phyloP scores from a whole-genome alignment of 139 green algal genomes.

The Chlamydomonas sp. region DNA sequence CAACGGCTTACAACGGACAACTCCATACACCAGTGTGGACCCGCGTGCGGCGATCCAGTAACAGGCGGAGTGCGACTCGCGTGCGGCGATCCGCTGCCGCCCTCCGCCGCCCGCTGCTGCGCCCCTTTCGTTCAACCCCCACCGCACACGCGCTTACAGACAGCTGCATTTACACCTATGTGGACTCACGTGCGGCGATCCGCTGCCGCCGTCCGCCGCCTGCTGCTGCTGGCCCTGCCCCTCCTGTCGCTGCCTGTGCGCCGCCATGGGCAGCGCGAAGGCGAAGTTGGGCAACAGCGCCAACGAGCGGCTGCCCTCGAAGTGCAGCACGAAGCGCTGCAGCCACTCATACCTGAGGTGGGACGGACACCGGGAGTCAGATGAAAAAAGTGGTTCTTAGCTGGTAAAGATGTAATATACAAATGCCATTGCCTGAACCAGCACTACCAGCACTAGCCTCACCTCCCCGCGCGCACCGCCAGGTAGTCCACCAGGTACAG shows the following conservation, averaged over 20 bases:
- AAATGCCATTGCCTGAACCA: too few species aligned
- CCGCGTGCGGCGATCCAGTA: too few species aligned
- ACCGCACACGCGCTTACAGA: background rate
- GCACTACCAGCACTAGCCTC: too few species aligned
- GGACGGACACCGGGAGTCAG: too few species aligned
- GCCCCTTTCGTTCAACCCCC: constrained; percentile 1
- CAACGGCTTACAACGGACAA: too few species aligned
- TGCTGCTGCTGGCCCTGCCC: constrained; percentile 19
- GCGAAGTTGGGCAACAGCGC: constrained; percentile 87
- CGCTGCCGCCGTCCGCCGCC: background rate
- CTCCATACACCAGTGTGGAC: too few species aligned
- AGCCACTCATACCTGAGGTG: constrained; percentile 60
- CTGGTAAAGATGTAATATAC: too few species aligned
- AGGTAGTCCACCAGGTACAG: constrained; percentile 91
- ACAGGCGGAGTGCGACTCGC: background rate
- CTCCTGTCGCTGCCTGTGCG: constrained; percentile 53
- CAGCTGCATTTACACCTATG: too few species aligned
- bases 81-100: background rate
- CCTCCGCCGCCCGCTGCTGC: constrained; percentile 7
- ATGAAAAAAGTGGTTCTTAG: too few species aligned
- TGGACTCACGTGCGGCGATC: background rate
- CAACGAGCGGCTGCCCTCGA: constrained; percentile 63
- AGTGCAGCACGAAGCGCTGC: constrained; percentile 61
- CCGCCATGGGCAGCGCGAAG: constrained; percentile 77
- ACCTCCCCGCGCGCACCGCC: constrained; percentile 76